Evolutionary conservation across 1,284 basidiomycete genomes (phyloP), one percentile per base, ranked within the genome.

Genomic region (Moesziomyces globuligerus): DNA sequence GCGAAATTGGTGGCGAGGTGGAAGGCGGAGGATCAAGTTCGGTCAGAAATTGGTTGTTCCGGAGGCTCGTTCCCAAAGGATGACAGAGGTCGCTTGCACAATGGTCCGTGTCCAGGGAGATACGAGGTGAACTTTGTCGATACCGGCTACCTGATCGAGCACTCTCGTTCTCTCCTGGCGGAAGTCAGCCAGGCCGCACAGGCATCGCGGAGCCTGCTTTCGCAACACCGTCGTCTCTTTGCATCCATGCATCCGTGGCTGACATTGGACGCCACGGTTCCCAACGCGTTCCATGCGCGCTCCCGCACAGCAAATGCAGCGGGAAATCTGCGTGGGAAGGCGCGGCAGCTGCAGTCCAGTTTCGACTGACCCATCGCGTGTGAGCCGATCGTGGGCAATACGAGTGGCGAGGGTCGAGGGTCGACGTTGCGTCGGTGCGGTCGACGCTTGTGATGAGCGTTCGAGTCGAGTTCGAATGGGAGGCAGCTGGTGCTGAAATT

Each of bases 11-110:
- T 25, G 11, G 39, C 23, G 43, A 37, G 50, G 39, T 20, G 56
- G 40, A 47, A 59, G 48, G 48, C 37, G 62, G 50, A 50, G 62
- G 49, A 36, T 50, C 56, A 55, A 55, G 18, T 34, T 34, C 48
- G 48, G 60, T 66, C 62, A 66, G 62, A 66, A n/a, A 66, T 55
- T 24, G 24, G 43, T 42, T 41, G 56, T 39, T 55, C 56, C 48
- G 44, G 48, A 28, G 26, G 18, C 49, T 20, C 23, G 47, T 20
- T 34, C 32, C 32, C 6, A 34, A 7, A 34, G 32, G 13, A 13
- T 34, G 32, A 15, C 10, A 17, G 11, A 13, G 10, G 32, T 34
- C 3, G 32, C 15, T 17, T 13, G 32, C 32, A 34, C 15, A 17
- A 13, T 34, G 32, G 17, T 13, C 32, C 32, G 17, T n/a, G 15